Evolutionary conservation across 768 basidiomycete species (phyloP), one percentile per base, ranked within the genome.

Genomic region (Roridomyces roridus): DNA sequence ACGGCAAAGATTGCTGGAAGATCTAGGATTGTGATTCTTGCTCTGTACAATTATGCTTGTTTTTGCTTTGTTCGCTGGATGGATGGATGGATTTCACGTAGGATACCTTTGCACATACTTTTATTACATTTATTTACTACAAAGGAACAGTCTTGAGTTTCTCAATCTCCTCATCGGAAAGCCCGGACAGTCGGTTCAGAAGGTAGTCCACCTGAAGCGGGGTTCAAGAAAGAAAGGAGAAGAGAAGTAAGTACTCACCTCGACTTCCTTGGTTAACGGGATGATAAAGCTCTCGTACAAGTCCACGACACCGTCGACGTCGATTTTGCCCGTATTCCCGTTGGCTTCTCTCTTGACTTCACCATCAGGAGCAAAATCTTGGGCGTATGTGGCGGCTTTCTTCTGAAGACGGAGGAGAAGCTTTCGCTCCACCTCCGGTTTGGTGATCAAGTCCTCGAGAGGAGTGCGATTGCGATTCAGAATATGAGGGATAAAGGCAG

Each of bases 141-240:
- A 40, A 52, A 29, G 43, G 60, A 63, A 46, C 35, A 44, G 50
- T 62, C 28, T 70, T 72, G 60, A 96, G 78, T 26, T 71, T 79
- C 21, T 92, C 88, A 11, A 98, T 88, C 57, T 97, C 89, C 43
- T 86, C 85, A 60, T 91, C 75, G 1, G 92, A 83, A 44, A 98
- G 72, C 1, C 93, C 96, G 36, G 97, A 90, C 50, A 99, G 76
- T 51, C 97, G 84, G 59, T 85, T 86, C 8, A 98, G 74, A n/a
- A 99, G 83, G 73, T 99, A 99, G 47, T 98, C 94, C 35, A 98
- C 92, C 96, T 98, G 65, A 4, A n/a, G n/a, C n/a, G n/a, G n/a
- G n/a, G n/a, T n/a, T n/a, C n/a, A n/a, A n/a, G n/a, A n/a, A n/a
- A n/a, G n/a, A n/a, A 43, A 24, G 23, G 15, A 21, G 31, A 37